Conservation (phyloP, 139 green algal genomes). For the Trebouxia sp. region DNA sequence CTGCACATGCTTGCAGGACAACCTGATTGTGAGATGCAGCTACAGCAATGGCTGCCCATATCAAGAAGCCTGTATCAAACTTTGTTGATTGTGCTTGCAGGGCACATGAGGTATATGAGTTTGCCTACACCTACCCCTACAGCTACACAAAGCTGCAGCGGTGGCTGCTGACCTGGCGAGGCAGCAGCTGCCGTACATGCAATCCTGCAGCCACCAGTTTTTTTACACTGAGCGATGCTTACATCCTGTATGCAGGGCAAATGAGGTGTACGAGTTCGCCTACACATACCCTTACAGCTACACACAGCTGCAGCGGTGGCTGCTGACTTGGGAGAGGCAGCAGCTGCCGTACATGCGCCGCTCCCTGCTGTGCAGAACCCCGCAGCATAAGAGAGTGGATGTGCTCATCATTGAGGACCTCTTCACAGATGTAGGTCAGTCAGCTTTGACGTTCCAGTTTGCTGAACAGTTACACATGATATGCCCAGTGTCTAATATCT, state of each 20-base stretch:
- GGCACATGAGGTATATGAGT: constrained; percentile 47
- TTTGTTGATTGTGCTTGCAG: constrained; percentile 1
- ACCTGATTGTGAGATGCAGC: too few relatives aligned
- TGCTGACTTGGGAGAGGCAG: constrained; percentile 32
- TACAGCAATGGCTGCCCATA: too few relatives aligned
- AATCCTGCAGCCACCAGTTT: too few relatives aligned
- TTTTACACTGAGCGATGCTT: neutral
- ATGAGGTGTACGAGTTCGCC: constrained; percentile 54
- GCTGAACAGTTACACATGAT: too few relatives aligned
- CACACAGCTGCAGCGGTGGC: constrained; percentile 40
- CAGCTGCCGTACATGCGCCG: constrained; percentile 35
- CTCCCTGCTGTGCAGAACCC: constrained; percentile 39
- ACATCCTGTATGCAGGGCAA: neutral
- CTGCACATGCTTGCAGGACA: constrained; percentile 37
- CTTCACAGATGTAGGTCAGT: constrained; percentile 21
- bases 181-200: neutral
- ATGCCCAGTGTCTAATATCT: too few relatives aligned
- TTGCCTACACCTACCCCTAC: constrained; percentile 54
- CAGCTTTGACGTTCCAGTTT: too few relatives aligned
- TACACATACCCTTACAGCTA: constrained; percentile 54
- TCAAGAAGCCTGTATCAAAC: too few relatives aligned
- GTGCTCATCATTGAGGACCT: constrained; percentile 36
- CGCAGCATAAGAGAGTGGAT: constrained; percentile 38
- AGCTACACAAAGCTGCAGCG: constrained; percentile 39
- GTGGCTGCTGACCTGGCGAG: constrained; percentile 10